Percentiles rank a stretch among this genome's conserved stretches.
Conservation (phyloP, 148 eudicot species). For the Rhododendron vialii region DNA sequence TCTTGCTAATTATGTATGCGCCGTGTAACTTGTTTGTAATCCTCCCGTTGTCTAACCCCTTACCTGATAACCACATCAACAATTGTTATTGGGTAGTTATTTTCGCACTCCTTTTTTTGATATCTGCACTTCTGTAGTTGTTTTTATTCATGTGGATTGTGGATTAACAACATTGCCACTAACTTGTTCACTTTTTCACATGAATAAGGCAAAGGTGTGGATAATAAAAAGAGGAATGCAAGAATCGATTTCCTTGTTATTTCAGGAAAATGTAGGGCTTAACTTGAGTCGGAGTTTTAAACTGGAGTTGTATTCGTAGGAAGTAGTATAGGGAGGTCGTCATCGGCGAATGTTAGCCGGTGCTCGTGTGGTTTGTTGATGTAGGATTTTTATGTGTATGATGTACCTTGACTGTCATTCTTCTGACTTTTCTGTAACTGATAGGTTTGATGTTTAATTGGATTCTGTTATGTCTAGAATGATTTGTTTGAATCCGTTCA, state of each 20-base stretch:
- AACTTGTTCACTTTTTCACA: background rate
- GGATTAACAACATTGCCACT: background rate
- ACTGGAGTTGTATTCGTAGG: constrained; percentile 8
- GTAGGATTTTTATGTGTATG: constrained; percentile 9
- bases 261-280: constrained; percentile 5
- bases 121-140: background rate
- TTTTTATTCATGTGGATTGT: background rate
- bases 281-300: background rate
- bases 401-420: constrained; percentile 12
- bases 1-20: constrained; percentile 38
- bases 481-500: background rate
- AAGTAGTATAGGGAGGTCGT: constrained; percentile 15
- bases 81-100: background rate
- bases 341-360: background rate
- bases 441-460: background rate
- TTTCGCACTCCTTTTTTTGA: background rate
- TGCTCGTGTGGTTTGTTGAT: constrained; percentile 11
- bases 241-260: background rate
- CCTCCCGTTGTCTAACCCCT: constrained; percentile 13
- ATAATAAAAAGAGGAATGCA: background rate
- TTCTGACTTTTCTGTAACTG: constrained; percentile 8
- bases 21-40: constrained; percentile 7
- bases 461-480: background rate
- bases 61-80: constrained; percentile 1
- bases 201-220: background rate